Base-by-base conservation (phyloP, 306 rosid species). In the Quercus glauca region DNA sequence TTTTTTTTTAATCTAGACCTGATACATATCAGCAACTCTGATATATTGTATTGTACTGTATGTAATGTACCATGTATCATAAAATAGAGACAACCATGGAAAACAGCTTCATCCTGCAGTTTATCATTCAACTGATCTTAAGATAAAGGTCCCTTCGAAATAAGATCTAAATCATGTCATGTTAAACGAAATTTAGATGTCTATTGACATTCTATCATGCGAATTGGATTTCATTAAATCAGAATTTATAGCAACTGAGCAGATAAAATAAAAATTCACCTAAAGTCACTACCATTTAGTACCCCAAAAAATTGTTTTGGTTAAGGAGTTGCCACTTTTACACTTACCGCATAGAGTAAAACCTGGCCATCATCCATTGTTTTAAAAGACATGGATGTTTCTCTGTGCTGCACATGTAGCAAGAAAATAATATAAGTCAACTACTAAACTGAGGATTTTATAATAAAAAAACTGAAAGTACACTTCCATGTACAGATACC, bases 281-380 rank as follows among this genome's bases (percentile, higher is more conserved):
- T 25, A 59, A 78, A 75, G 25, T 68, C 65, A 79, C 73, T 17
- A 29, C 64, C 55, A 71, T 28, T 15, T 58, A 26, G 20, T 67
- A 35, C 59, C 18, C 53, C 25, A 71, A 6, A 71, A 58, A 63
- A 69, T 59, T 17, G 29, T 21, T 75, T 41, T 28, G 71, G 23
- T 29, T 29, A 5, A 73, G 59, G 79, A 15, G 19, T 15, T 58
- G 55, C 33, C 37, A 78, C 87, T 83, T 77, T 26, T 13, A 63
- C 80, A 83, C 92, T 86, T 88, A 95, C 99, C 64, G 97, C 99
- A 87, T 91, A 91, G 51, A 95, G 87, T 77, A 91, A 84, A 87
- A 95, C 97, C 86, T 91, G 98, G 78, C 99, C 99, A 51, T 95
- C 99, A 59, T 91, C 97, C 96, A 89, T 92, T 53, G 98, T 95